Evolutionary conservation across 148 eudicot species (phyloP).

Genomic region (Selenicereus undatus): DNA sequence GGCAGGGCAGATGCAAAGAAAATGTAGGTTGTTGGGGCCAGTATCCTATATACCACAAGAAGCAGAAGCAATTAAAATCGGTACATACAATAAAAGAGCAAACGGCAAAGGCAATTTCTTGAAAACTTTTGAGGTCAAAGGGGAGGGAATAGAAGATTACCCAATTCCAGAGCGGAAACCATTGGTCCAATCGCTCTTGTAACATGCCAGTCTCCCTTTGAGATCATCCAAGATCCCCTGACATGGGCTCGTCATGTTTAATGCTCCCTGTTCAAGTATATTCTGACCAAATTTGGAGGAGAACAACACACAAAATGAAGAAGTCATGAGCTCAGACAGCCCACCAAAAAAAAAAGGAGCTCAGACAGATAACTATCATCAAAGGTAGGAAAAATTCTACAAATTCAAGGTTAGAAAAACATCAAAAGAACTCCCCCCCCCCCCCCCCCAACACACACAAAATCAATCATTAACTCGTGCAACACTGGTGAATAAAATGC

Average conservation of each 20-base stretch:
- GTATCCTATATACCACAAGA: constrained; percentile 34
- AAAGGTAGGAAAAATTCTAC: not conserved
- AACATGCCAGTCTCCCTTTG: constrained; percentile 49
- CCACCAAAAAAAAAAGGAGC: not conserved
- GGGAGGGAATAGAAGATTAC: constrained; percentile 20
- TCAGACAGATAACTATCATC: not conserved
- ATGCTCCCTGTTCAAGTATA: constrained; percentile 12
- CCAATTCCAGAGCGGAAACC: constrained; percentile 54
- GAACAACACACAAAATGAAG: not conserved
- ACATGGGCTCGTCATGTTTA: constrained; percentile 37
- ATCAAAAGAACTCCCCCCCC: not conserved
- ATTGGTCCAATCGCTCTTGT: constrained; percentile 58
- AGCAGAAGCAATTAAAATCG: not conserved
- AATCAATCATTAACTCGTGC: not conserved
- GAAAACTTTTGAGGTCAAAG: not conserved
- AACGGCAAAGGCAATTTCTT: not conserved
- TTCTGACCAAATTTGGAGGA: not conserved
- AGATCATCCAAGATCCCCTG: constrained; percentile 49
- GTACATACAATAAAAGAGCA: not conserved
- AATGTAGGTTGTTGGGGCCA: constrained; percentile 60
- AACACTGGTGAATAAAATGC: not conserved
- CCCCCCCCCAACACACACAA: too few species aligned
- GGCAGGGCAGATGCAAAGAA: constrained; percentile 72
- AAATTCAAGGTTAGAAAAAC: too few species aligned
- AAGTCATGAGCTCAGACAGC: not conserved